These are phyloP conservation scores for Colletotrichum cordylinicola DNA, from an alignment of 2,329 filamentous ascomycete genomes.

Conservation along the genomic window DNA sequence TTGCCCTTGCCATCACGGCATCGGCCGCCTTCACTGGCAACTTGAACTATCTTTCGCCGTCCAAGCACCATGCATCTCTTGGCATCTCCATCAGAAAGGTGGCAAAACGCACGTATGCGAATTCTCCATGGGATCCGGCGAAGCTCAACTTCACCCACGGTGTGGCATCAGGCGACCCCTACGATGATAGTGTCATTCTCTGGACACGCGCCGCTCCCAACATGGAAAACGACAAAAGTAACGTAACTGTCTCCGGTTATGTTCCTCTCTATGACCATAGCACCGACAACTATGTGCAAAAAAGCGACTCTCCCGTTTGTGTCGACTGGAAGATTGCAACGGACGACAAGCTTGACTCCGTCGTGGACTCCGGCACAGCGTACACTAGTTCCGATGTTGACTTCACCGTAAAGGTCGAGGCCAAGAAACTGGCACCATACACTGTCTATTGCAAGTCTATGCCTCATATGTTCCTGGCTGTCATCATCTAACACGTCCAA, in stretches of 20 bases:
- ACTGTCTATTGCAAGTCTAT: constrained; percentile 59
- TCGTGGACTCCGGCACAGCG: constrained; percentile 62
- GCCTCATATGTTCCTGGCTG: constrained; percentile 27
- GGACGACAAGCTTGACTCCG: constrained; percentile 42
- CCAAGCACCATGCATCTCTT: constrained; percentile 65
- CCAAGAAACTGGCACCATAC: constrained; percentile 64
- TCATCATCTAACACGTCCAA: neutral
- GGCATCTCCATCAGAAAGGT: constrained; percentile 70
- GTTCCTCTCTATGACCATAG: constrained; percentile 52
- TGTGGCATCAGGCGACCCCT: constrained; percentile 55
- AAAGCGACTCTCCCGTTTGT: constrained; percentile 62
- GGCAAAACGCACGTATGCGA: constrained; percentile 55
- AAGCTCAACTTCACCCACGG: constrained; percentile 70
- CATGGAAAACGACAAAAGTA: constrained; percentile 50
- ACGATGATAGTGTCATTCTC: constrained; percentile 63
- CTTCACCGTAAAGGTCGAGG: constrained; percentile 78
- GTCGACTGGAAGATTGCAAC: constrained; percentile 67
- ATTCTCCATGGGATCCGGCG: constrained; percentile 46
- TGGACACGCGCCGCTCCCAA: constrained; percentile 55
- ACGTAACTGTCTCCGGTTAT: constrained; percentile 47
- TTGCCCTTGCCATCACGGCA: neutral
- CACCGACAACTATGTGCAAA: constrained; percentile 51
- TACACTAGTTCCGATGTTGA: constrained; percentile 78
- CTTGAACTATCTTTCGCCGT: constrained; percentile 73
- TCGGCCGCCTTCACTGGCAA: constrained; percentile 43